phyloP scores from a whole-genome alignment of 2,329 filamentous ascomycete genomes.

The Beauveria medogensis region DNA sequence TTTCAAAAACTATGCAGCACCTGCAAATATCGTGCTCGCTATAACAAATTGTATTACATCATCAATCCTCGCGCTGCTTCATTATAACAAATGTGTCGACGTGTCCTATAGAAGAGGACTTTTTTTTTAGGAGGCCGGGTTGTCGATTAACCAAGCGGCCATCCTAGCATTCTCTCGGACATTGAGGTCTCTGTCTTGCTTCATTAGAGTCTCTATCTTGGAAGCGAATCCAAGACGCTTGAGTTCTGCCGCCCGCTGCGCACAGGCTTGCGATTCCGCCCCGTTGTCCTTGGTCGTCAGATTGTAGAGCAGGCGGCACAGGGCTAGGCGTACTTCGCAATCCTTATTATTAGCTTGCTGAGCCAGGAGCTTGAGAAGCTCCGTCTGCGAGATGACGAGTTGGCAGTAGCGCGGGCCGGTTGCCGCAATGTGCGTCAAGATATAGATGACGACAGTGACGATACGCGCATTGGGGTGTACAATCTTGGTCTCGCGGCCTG shows the following conservation, averaged over 20 bases:
- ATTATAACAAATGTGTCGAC: background rate
- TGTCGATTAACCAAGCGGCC: conserved; percentile 64
- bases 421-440: conserved; percentile 83
- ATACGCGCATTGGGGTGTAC: conserved; percentile 59
- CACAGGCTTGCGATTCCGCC: conserved; percentile 55
- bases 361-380: conserved; percentile 64
- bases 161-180: conserved; percentile 78
- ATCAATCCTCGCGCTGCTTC: background rate
- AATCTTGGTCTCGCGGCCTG: conserved; percentile 37
- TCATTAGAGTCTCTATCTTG: conserved; percentile 52
- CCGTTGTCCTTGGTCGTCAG: conserved; percentile 75
- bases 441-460: conserved; percentile 67
- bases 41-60: background rate
- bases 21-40: background rate
- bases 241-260: conserved; percentile 60
- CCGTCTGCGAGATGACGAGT: conserved; percentile 66
- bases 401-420: conserved; percentile 71
- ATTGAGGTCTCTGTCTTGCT: conserved; percentile 68
- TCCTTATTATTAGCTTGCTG: conserved; percentile 67
- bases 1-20: background rate
- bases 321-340: conserved; percentile 64
- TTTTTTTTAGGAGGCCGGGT: conserved; percentile 19
- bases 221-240: conserved; percentile 62
- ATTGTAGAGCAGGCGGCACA: conserved; percentile 81
- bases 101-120: background rate